Base-by-base conservation (phyloP, 1,284 basidiomycete species). In the Phellinidium pouzarii region DNA sequence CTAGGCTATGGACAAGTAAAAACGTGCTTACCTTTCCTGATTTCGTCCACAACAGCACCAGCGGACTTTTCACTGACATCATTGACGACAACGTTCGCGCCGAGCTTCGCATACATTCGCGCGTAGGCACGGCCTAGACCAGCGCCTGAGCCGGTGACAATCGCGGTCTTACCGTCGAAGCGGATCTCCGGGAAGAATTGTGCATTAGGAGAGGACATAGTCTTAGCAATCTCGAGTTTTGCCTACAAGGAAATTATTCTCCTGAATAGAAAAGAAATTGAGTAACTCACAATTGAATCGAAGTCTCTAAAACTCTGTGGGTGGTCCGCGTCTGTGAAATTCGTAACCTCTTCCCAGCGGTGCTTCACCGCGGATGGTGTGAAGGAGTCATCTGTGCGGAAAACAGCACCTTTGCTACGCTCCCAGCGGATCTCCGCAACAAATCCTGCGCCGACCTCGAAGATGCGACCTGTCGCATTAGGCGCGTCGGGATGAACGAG, bases 31-130 rank as follows among this genome's bases (percentile, higher is more conserved):
- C 90, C 80, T 68, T 85, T 81, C 59, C 81, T 78, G 61, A 98
- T 82, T 68, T 98, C 94, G 27, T 87, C 79, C 22, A 93, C 93
- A 4, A 99, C 94, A 11, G 79, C 72, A 38, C 82, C 79, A 8
- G 94, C 94, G 20, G 80, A 84, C 62, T 91, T 89, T 65, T 89
- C 87, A 65, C 78, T 91, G 53, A 99, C 87, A 66, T 99, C 96
- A 68, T 99, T 99, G 56, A 99, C 83, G 40, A 99, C 91, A 31
- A 99, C 91, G 64, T 97, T 98, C 20, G 93, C 95, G 27, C 96
- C 96, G 3, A 94, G 79, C 57, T 80, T 83, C 40, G 79, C 91
- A 64, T 90, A 99, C 85, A 96, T 90, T 53, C 87, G 75, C 0
- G 96, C 91, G 66, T 99, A 97, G 3, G 84, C 82, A 44, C 94